Evolutionary conservation across 768 basidiomycete genomes (phyloP).

Genomic region (Leccinum uliginosum): DNA sequence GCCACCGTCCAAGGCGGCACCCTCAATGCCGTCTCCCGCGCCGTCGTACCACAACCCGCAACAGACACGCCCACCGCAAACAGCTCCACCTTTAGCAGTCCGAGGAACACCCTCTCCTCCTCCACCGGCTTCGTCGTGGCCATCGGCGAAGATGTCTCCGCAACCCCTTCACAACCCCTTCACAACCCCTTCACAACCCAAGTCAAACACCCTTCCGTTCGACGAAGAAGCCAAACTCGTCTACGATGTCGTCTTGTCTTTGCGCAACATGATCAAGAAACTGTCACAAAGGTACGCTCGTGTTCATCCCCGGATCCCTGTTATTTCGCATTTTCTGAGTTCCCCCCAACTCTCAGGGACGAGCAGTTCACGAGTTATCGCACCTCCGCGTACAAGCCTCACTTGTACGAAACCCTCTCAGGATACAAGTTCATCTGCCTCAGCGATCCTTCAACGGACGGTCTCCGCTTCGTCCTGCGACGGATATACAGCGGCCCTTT

Average conservation of each 20-base stretch:
- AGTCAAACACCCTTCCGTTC: conserved; percentile 66
- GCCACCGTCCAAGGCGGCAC: conserved; percentile 67
- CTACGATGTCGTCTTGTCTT: conserved; percentile 88
- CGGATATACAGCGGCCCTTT: conserved; percentile 93
- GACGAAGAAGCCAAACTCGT: conserved; percentile 98
- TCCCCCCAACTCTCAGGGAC: conserved; percentile 49
- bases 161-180: conserved; percentile 21
- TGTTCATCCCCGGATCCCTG: background rate
- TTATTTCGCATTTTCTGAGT: background rate
- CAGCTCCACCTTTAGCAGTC: conserved; percentile 46
- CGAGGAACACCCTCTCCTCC: conserved; percentile 63
- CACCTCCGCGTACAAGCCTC: conserved; percentile 90
- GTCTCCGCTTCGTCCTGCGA: conserved; percentile 75
- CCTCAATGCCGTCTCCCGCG: conserved; percentile 75
- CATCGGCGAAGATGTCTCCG: conserved; percentile 39
- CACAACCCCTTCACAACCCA: conserved; percentile 14
- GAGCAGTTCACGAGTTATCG: conserved; percentile 89
- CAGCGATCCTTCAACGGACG: conserved; percentile 81
- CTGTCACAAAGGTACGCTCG: conserved; percentile 64
- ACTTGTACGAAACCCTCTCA: conserved; percentile 86
- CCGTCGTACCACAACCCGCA: conserved; percentile 40
- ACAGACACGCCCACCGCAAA: conserved; percentile 30
- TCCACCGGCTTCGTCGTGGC: conserved; percentile 69
- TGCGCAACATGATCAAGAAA: conserved; percentile 95
- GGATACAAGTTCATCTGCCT: conserved; percentile 96